These are phyloP conservation scores for Friedmanniomyces simplex DNA, from an alignment of 495 filamentous ascomycete genomes.

Conservation along the genomic window DNA sequence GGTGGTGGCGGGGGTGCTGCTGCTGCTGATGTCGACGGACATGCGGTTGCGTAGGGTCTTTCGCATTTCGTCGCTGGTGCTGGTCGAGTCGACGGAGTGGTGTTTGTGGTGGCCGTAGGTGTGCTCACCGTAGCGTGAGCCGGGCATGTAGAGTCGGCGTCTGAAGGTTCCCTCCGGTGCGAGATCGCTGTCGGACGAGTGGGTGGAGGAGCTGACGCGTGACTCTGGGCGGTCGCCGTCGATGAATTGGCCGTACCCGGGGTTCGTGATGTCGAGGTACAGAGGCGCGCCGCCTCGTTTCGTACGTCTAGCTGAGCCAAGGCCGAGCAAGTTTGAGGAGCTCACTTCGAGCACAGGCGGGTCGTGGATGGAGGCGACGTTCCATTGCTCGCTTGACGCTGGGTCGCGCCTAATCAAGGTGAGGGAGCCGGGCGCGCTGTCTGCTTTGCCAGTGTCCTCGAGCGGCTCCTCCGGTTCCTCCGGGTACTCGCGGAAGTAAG, in stretches of 20 bases:
- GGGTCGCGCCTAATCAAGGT: slow-evolving; percentile 86
- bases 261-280: slow-evolving; percentile 51
- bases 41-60: background rate
- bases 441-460: background rate
- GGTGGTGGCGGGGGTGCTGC: no score
- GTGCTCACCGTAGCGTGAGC: slow-evolving; percentile 21
- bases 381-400: slow-evolving; percentile 71
- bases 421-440: slow-evolving; percentile 37
- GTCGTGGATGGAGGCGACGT: slow-evolving; percentile 64
- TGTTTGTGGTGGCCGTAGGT: slow-evolving; percentile 5
- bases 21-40: background rate
- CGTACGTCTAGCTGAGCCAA: slow-evolving; percentile 9
- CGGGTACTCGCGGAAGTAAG: slow-evolving; percentile 1
- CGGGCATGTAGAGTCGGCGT: slow-evolving; percentile 31
- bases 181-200: slow-evolving; percentile 7
- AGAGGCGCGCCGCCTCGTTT: slow-evolving; percentile 32
- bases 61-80: background rate
- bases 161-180: slow-evolving; percentile 21
- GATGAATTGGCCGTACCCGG: slow-evolving; percentile 52
- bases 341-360: slow-evolving; percentile 30
- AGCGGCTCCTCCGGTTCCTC: background rate
- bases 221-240: slow-evolving; percentile 3
- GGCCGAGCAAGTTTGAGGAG: slow-evolving; percentile 14
- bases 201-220: slow-evolving; percentile 18
- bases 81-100: background rate